Base-by-base conservation (phyloP, 75 land plant genomes). In the Ceratopteris richardii region DNA sequence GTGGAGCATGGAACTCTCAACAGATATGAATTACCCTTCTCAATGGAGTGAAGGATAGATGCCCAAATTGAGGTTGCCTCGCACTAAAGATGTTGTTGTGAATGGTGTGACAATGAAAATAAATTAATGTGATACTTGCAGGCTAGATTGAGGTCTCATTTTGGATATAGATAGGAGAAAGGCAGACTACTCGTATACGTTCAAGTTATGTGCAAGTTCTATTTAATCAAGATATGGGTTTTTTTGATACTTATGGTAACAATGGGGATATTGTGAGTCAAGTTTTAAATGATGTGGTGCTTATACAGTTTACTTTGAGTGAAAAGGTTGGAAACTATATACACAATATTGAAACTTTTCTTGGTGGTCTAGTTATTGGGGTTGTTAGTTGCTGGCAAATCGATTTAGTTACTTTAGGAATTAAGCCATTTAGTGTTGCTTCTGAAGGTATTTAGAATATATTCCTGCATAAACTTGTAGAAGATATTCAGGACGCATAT, bases 251-350 rank as follows among this genome's bases (percentile, higher is more conserved):
- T 6, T 84, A 87, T 70, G 97, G 88, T 33, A 92, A 85, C 74
- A 87, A 87, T 74, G 97, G 97, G 51, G 93, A 84, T 40, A 87
- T 90, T 58, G 97, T 95, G 62, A 95, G 97, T 70, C 99, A 95
- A 82, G 92, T 90, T n/a, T 69, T 88, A 56, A 90, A 90, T 66
- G 97, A 95, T 77, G 87, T 90, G 33, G 76, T 87, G 36, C 80
- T 92, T 21, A 85, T 95, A 50, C 99, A 95, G 48, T 82, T 84
- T 60, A 86, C 92, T 66, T 77, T 95, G 28, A 89, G 99, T 76
- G 99, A 95, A 66, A 95, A 95, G 72, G 99, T 95, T 56, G 96
- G 99, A 36, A 90, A 95, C 56, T 95, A 95, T 62, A 78, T 95
- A 23, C 99, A 95, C 57, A 95, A 95, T 65, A 95, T 95, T 97